phyloP scores from a whole-genome alignment of 345 rosid genomes.

The Corymbia maculata region DNA sequence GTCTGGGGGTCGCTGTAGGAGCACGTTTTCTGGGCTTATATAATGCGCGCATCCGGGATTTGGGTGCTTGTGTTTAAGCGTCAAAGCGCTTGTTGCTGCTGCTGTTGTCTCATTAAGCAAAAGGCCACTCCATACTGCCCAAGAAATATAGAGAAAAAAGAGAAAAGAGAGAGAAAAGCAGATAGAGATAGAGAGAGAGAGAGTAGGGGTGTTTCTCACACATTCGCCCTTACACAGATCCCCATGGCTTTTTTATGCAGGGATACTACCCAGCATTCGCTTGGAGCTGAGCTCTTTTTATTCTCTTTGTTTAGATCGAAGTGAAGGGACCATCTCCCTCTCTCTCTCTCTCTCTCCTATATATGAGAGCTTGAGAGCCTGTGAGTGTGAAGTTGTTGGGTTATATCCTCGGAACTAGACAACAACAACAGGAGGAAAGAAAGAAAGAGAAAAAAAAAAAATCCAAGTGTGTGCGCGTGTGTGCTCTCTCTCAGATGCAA shows the following conservation, averaged over 20 bases:
- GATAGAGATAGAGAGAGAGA: not conserved
- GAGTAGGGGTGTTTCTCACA: slow-evolving; percentile 2
- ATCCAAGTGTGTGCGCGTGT: not conserved
- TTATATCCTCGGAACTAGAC: not conserved
- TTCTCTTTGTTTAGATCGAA: not conserved
- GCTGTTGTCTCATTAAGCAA: not conserved
- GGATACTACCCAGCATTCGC: slow-evolving; percentile 50
- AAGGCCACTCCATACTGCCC: not conserved
- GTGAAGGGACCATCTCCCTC: slow-evolving; percentile 6
- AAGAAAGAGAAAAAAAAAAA: not conserved
- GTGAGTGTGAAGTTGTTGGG: not conserved
- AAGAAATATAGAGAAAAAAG: not conserved
- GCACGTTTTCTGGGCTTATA: not conserved
- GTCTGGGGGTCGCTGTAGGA: not conserved
- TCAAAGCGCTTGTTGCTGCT: not conserved
- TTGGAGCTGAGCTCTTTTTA: not conserved
- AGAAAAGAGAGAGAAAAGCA: not conserved
- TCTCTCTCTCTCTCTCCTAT: not conserved
- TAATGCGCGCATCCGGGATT: not conserved
- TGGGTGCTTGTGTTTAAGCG: not conserved
- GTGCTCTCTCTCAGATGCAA: not conserved
- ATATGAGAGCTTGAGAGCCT: slow-evolving; percentile 23
- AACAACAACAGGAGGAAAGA: not conserved
- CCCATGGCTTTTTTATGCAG: slow-evolving; percentile 12
- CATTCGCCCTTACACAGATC: not conserved